Evolutionary conservation across 495 filamentous ascomycete species (phyloP), one percentile per base, ranked within the genome.

Genomic region (Glonium stellatum): DNA sequence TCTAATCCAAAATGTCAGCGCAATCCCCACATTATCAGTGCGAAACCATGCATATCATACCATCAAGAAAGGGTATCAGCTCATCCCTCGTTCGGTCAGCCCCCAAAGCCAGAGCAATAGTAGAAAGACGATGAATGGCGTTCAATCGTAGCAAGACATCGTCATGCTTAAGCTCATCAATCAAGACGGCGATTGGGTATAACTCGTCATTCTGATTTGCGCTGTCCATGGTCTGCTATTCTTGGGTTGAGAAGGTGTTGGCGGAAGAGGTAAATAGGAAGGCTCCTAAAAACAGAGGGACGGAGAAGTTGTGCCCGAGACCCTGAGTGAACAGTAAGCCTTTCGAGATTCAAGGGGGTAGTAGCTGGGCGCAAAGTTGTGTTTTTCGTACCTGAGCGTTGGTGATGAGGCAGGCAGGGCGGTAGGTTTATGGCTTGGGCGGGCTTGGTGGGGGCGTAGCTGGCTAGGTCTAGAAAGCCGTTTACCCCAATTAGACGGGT

Each of bases 91-190:
- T 98, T 72, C 93, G 85, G 77, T 97, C 92, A 56, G 95, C 82
- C 67, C 93, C 93, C 64, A 98, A 76, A 64, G 93, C 93, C 64
- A 98, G 83, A 64, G 95, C 95, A 78, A 98, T 98, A 55, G 93
- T 98, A 36, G 91, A 95, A 58, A 98, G 85, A 62, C 95, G 88
- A 77, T 95, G 92, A 72, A 98, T 98, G 70, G 93, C 93, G 79
- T 98, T 97, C 69, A 98, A 82, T 71, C 93, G 89, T 73, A 98
- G 84, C 25, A 97, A 83, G 48, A 98, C 95, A 80, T 98, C 93
- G 71, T 98, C 93, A 73, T 98, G 93, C 92, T 98, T 98, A 68
- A 98, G 80, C 84, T 98, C 93, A 76, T 98, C 93, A 76, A 98
- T 98, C 72, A 98, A 84, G 57, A 98, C 95, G 62, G 93, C 93